phyloP scores from a whole-genome alignment of 768 basidiomycete genomes.

The Tephrocybe sp. region DNA sequence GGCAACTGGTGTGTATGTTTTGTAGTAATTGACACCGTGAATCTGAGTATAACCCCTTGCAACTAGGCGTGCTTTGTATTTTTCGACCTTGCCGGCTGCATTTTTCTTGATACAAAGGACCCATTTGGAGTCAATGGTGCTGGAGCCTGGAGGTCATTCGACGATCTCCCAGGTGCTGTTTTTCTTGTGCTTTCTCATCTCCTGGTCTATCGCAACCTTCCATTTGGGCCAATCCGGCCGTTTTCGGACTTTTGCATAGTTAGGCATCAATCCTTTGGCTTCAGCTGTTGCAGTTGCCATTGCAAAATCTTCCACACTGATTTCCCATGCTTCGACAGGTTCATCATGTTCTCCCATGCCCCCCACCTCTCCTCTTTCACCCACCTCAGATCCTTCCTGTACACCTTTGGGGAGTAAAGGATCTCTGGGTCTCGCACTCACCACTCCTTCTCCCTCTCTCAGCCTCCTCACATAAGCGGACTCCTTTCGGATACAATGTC shows the following conservation, averaged over 20 bases:
- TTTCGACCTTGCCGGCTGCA: slow-evolving; percentile 13
- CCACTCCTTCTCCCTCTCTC: background rate
- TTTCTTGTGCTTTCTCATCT: slow-evolving; percentile 5
- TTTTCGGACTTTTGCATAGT: background rate
- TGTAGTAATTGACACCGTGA: slow-evolving; percentile 33
- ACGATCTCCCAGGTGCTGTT: slow-evolving; percentile 15
- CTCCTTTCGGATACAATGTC: background rate
- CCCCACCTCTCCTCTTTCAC: background rate
- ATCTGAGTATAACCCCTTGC: slow-evolving; percentile 33
- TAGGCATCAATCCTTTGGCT: background rate
- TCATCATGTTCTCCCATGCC: background rate
- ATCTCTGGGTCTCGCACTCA: background rate
- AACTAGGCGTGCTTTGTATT: slow-evolving; percentile 14
- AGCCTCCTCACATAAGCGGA: background rate
- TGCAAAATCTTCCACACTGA: background rate
- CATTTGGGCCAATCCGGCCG: background rate
- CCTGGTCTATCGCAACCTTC: background rate
- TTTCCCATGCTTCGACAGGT: background rate
- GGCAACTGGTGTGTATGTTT: slow-evolving; percentile 26
- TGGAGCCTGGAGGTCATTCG: slow-evolving; percentile 1
- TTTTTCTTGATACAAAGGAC: slow-evolving; percentile 10
- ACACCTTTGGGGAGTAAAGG: background rate
- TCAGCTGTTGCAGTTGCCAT: background rate
- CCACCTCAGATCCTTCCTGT: background rate
- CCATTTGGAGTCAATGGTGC: slow-evolving; percentile 14